These are phyloP conservation scores for Epichloe festucae DNA, from an alignment of 2,329 filamentous ascomycete genomes.

Conservation along the genomic window DNA sequence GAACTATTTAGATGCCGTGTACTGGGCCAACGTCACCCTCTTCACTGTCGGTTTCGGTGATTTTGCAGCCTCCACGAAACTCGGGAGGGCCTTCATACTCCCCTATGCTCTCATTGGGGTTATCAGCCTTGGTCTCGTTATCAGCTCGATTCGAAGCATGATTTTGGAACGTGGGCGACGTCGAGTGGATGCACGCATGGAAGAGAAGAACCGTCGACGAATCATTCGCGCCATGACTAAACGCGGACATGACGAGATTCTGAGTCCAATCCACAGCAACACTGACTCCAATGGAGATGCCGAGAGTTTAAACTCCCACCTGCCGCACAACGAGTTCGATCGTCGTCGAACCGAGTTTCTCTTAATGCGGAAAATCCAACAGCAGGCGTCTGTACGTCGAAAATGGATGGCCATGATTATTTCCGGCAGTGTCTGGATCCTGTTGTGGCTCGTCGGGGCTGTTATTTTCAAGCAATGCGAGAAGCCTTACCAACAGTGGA, in stretches of 20 bases:
- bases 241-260: constrained; percentile 32
- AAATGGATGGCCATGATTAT: constrained; percentile 62
- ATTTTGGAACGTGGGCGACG: constrained; percentile 44
- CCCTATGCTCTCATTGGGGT: constrained; percentile 76
- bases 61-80: constrained; percentile 30
- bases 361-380: constrained; percentile 71
- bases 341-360: constrained; percentile 60
- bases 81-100: constrained; percentile 60
- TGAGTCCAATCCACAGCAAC: constrained; percentile 32
- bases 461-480: constrained; percentile 52
- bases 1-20: constrained; percentile 64
- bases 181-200: constrained; percentile 41
- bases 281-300: constrained; percentile 4
- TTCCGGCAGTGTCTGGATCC: constrained; percentile 53
- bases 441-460: constrained; percentile 73
- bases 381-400: constrained; percentile 47
- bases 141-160: constrained; percentile 62
- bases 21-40: constrained; percentile 64
- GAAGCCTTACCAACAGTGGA: constrained; percentile 43
- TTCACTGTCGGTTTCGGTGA: constrained; percentile 56
- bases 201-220: constrained; percentile 43
- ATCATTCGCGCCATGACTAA: constrained; percentile 32
- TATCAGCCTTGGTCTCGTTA: constrained; percentile 72
- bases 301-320: constrained; percentile 4
- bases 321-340: constrained; percentile 32